Conservation (phyloP, 2,329 filamentous ascomycete species). For the Cladosporium cucumerinum region DNA sequence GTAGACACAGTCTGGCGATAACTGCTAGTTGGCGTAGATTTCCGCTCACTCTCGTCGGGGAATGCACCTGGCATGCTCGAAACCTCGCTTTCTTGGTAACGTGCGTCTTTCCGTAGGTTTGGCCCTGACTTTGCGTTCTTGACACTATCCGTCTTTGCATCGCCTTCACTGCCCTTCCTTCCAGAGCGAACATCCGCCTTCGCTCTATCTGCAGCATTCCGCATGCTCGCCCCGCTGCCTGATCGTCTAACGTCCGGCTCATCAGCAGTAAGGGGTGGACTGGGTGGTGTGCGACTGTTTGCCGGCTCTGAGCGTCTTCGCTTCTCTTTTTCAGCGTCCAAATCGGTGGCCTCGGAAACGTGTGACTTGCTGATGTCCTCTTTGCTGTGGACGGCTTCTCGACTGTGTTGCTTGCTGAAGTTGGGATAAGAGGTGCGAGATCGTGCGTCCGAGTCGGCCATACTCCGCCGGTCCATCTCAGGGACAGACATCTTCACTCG, state of each 20-base stretch:
- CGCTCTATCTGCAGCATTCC: constrained; percentile 37
- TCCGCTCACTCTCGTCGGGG: constrained; percentile 34
- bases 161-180: constrained; percentile 42
- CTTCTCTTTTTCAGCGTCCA: constrained; percentile 31
- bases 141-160: constrained; percentile 35
- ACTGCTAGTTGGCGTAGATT: constrained; percentile 39
- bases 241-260: constrained; percentile 45
- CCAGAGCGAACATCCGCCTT: constrained; percentile 37
- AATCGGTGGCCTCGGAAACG: constrained; percentile 43
- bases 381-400: constrained; percentile 69
- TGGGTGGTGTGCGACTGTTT: constrained; percentile 41
- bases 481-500: constrained; percentile 36
- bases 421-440: constrained; percentile 66
- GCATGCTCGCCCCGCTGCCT: constrained; percentile 45
- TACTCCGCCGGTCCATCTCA: constrained; percentile 45
- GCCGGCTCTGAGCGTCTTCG: constrained; percentile 30
- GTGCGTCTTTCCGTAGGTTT: constrained; percentile 41
- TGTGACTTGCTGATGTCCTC: constrained; percentile 35
- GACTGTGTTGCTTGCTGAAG: constrained; percentile 89
- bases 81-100: constrained; percentile 39
- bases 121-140: constrained; percentile 41
- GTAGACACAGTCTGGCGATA: constrained; percentile 33
- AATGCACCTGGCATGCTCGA: constrained; percentile 39
- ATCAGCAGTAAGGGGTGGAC: constrained; percentile 46
- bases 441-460: constrained; percentile 37